Evolutionary conservation across 441 rosid species (phyloP), one percentile per base, ranked within the genome.

Genomic region (Manihot esculenta): DNA sequence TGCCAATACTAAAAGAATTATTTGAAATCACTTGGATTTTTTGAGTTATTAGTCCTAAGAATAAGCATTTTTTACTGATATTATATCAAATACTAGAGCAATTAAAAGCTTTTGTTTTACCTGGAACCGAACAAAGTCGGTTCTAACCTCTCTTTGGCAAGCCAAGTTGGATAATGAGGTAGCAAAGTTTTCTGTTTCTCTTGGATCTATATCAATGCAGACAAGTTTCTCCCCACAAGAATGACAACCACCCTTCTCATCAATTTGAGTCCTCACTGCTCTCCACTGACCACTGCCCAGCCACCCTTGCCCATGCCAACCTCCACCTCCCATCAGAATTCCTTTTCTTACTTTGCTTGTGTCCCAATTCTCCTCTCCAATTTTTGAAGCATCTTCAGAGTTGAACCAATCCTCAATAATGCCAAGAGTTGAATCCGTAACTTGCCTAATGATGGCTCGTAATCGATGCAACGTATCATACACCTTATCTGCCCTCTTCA

Each of bases 241-340:
- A 44, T 64, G 65, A 72, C 99, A 94, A 45, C 84, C 84, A 44
- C 97, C 97, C 15, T 83, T 80, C 74, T 83, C 78, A 75, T 88
- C 86, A 85, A 90, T 86, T 72, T 79, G 82, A 55, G 94, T 87
- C 81, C 85, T 84, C 20, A 64, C 75, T 12, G 89, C 91, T 63
- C 74, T 88, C 99, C 99, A 94, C 35, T 73, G 69, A 13, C 99
- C 97, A 30, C 63, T 81, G 41, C 99, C 97, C 44, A 94, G 79
- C 97, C 99, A 94, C 58, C 99, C 97, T 60, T 84, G 89, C 54
- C 99, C 96, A 69, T 94, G 99, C 97, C 97, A 94, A 67, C 99
- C 99, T 78, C 99, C 97, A 71, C 99, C 99, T 62, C 94, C 88
- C 53, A 67, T 83, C n/a, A 75, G 64, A 78, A 94, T 77, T 64